phyloP scores from a whole-genome alignment of 495 filamentous ascomycete genomes.

The Penicillium ochrochloron region DNA sequence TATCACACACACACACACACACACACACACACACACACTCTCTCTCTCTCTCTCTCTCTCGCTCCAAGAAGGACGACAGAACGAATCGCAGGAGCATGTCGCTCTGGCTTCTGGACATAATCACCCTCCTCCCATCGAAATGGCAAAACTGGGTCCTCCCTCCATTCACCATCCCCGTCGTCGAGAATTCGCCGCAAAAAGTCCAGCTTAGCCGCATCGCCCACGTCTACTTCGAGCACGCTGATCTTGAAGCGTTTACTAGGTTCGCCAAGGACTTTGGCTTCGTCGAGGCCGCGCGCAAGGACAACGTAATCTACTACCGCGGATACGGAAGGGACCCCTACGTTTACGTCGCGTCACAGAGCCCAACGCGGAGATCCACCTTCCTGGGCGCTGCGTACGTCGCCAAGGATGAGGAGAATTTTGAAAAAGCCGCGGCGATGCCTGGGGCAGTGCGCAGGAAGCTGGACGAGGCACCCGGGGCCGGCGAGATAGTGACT shows the following conservation, averaged over 20 bases:
- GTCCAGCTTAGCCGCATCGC: constrained; percentile 57
- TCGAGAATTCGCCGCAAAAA: constrained; percentile 10
- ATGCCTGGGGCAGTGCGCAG: constrained; percentile 30
- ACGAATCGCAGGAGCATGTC: no score
- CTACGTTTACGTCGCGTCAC: constrained; percentile 54
- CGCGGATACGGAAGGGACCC: constrained; percentile 58
- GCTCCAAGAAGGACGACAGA: no score
- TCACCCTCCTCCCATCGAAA: constrained; percentile 1
- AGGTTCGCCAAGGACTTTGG: constrained; percentile 60
- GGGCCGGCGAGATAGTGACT: constrained; percentile 31
- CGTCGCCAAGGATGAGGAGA: constrained; percentile 57
- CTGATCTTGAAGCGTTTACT: constrained; percentile 49
- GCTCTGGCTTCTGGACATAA: constrained; percentile 4
- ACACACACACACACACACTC: no score
- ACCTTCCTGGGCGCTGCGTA: constrained; percentile 58
- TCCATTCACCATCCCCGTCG: constrained; percentile 13
- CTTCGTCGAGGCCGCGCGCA: constrained; percentile 43
- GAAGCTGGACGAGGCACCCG: constrained; percentile 30
- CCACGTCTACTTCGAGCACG: constrained; percentile 62
- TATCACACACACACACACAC: no score
- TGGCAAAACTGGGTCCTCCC: constrained; percentile 17
- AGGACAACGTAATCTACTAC: constrained; percentile 57
- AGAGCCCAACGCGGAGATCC: constrained; percentile 38
- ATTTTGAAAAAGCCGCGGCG: constrained; percentile 42
- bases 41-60: no score